These are phyloP conservation scores for Rhizopogon rudus DNA, from an alignment of 768 basidiomycete species.

Conservation along the genomic window DNA sequence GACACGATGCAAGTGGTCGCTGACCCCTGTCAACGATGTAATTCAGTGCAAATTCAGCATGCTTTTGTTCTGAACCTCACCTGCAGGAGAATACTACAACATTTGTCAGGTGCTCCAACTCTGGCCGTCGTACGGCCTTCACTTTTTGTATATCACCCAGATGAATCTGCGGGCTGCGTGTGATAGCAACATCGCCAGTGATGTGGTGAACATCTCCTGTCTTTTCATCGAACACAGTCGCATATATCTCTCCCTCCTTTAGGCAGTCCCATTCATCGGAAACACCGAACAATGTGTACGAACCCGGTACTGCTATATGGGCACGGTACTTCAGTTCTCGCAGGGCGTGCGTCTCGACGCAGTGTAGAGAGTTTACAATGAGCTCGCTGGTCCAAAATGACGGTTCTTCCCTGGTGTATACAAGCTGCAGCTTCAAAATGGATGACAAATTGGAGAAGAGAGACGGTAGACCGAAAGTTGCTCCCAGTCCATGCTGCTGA, in stretches of 20 bases:
- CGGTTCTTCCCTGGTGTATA: constrained; percentile 2
- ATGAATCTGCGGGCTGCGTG: constrained; percentile 49
- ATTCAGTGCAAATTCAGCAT: no score
- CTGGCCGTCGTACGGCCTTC: constrained; percentile 35
- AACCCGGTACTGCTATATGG: constrained; percentile 44
- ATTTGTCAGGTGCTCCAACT: constrained; percentile 36
- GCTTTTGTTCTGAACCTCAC: constrained; percentile 13
- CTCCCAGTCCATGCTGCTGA: constrained; percentile 40
- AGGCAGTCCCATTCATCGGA: constrained; percentile 46
- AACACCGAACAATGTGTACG: constrained; percentile 48
- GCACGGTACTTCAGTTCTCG: constrained; percentile 48
- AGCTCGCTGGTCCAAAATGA: constrained; percentile 28
- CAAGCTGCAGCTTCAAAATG: constrained; percentile 26
- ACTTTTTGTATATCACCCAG: constrained; percentile 43
- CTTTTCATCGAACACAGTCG: constrained; percentile 32
- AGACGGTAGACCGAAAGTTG: constrained; percentile 41
- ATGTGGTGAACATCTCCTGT: constrained; percentile 20
- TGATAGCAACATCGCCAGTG: constrained; percentile 37
- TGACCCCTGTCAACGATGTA: constrained; percentile 25
- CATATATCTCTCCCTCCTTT: constrained; percentile 42
- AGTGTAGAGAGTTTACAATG: constrained; percentile 31
- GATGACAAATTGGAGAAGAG: constrained; percentile 32
- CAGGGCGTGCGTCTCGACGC: constrained; percentile 38
- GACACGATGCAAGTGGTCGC: constrained; percentile 55
- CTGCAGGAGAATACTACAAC: constrained; percentile 48